Percentiles rank a stretch among this genome's conserved stretches.
phyloP scores from a whole-genome alignment of 345 rosid genomes.

The Microcos paniculata region DNA sequence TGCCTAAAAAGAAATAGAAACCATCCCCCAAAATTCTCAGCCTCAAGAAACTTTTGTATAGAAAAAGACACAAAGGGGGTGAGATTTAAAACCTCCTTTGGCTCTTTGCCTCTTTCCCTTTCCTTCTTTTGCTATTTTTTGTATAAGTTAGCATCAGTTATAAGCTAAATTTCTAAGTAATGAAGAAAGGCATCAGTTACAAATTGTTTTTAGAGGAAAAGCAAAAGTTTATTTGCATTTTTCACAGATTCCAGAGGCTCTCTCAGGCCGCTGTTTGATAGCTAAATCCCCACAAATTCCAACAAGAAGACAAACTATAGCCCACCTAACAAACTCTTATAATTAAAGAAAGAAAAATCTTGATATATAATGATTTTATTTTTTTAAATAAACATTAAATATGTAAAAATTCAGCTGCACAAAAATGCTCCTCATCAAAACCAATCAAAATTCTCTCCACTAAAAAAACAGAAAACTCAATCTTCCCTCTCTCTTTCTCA shows the following conservation, averaged over 20 bases:
- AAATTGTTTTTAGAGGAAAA: constrained; percentile 11
- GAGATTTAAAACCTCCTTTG: neutral
- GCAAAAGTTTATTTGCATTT: constrained; percentile 18
- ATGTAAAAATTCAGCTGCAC: neutral
- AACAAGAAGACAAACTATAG: constrained; percentile 31
- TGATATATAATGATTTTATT: neutral
- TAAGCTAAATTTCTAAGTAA: neutral
- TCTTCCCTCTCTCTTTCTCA: constrained; percentile 6
- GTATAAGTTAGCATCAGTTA: constrained; percentile 10
- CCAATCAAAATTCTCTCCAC: constrained; percentile 2
- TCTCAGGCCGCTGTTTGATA: neutral
- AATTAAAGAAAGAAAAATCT: neutral
- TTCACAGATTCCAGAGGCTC: constrained; percentile 22
- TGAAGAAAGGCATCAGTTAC: neutral
- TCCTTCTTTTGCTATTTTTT: neutral
- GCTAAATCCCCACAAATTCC: constrained; percentile 16
- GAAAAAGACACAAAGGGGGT: neutral
- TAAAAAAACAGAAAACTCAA: neutral
- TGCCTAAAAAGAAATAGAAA: neutral
- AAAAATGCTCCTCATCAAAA: neutral
- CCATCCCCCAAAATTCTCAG: too few species aligned
- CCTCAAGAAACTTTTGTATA: neutral
- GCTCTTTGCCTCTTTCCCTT: neutral
- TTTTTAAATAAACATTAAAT: constrained; percentile 1
- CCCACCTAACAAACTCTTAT: constrained; percentile 33